A percentile compares a stretch with the other conserved stretches of the same genome.
Conservation (phyloP, 169 alveolate species). For the Babesia gibsoni region DNA sequence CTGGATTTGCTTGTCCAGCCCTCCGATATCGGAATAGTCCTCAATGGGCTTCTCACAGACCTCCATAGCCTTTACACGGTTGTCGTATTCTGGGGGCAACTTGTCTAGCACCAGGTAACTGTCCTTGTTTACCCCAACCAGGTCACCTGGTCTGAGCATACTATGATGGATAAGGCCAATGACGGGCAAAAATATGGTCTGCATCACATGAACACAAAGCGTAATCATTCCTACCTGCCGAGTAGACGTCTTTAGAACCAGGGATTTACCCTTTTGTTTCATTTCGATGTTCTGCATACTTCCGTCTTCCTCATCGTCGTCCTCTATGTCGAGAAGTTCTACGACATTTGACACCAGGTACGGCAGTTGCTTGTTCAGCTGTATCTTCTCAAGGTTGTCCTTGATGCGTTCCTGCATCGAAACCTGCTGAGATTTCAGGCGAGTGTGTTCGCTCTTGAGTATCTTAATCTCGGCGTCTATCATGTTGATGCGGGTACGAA, state of each 20-base stretch:
- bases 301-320: conserved; percentile 68
- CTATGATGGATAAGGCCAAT: conserved; percentile 95
- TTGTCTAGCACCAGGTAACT: conserved; percentile 96
- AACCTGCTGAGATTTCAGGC: conserved; percentile 84
- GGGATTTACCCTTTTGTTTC: conserved; percentile 80
- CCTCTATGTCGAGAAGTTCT: conserved; percentile 81
- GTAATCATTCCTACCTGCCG: conserved; percentile 66
- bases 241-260: conserved; percentile 90
- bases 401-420: conserved; percentile 84
- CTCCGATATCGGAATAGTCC: conserved; percentile 98
- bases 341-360: conserved; percentile 97
- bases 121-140: conserved; percentile 99
- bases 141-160: conserved; percentile 91
- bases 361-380: conserved; percentile 96
- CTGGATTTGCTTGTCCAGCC: conserved; percentile 98
- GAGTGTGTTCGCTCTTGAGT: conserved; percentile 84
- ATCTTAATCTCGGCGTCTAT: conserved; percentile 85
- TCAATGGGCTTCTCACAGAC: conserved; percentile 99
- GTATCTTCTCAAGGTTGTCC: conserved; percentile 92
- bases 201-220: neutral
- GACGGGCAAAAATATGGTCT: conserved; percentile 97
- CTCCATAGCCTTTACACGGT: conserved; percentile 99
- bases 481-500: conserved; percentile 68
- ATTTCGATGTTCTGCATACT: conserved; percentile 39
- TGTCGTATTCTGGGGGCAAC: conserved; percentile 99